Percentiles rank a stretch among this genome's conserved stretches.
Evolutionary conservation across 768 basidiomycete species (phyloP).

Genomic region (Lenzites betulinus): DNA sequence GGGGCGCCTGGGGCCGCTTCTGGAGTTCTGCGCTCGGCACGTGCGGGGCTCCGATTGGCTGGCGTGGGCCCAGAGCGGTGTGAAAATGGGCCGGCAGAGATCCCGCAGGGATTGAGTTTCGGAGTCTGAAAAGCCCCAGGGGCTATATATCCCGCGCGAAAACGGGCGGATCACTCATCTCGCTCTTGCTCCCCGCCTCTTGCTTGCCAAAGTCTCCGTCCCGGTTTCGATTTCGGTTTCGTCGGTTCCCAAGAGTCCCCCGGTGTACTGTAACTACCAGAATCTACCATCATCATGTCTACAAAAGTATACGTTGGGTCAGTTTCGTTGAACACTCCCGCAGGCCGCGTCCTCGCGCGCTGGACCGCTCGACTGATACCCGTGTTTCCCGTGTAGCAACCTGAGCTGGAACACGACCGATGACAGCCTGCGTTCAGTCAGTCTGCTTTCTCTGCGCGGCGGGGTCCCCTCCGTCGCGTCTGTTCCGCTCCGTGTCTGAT

Average conservation of each 20-base stretch:
- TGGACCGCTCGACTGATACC: constrained; percentile 39
- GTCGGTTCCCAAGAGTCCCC: constrained; percentile 51
- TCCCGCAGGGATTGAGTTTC: constrained; percentile 28
- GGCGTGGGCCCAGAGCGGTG: constrained; percentile 16
- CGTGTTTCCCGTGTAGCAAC: constrained; percentile 68
- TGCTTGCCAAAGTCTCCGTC: constrained; percentile 53
- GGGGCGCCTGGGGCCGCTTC: not conserved
- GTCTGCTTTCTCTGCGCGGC: constrained; percentile 49
- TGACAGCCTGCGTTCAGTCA: constrained; percentile 86
- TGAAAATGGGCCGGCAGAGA: constrained; percentile 16
- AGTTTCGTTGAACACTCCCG: constrained; percentile 54
- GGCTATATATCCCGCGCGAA: constrained; percentile 42
- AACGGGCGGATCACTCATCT: constrained; percentile 11
- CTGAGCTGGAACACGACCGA: constrained; percentile 96
- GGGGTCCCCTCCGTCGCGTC: constrained; percentile 22
- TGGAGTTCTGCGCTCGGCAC: constrained; percentile 11
- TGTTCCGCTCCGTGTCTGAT: constrained; percentile 45
- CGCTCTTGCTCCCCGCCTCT: constrained; percentile 39
- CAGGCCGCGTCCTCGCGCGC: constrained; percentile 35
- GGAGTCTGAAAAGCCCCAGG: constrained; percentile 51
- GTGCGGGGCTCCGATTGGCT: constrained; percentile 17
- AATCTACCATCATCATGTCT: constrained; percentile 55
- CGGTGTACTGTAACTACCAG: constrained; percentile 52
- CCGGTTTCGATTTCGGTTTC: constrained; percentile 59
- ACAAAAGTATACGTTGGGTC: constrained; percentile 93